Evolutionary conservation across 2,329 filamentous ascomycete species (phyloP).

Genomic region (Daldinia sp.): DNA sequence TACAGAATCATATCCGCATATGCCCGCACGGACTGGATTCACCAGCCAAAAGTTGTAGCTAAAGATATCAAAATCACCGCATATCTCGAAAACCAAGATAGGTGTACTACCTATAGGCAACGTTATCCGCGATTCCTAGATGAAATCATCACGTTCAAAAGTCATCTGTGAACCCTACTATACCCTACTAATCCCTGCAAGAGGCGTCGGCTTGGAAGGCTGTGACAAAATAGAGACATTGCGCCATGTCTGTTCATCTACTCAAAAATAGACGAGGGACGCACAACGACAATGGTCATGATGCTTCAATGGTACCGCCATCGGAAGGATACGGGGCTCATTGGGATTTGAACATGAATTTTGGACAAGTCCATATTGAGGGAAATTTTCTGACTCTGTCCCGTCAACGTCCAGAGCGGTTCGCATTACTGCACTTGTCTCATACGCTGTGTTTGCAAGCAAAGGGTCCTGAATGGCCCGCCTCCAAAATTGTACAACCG

Average conservation of each 20-base stretch:
- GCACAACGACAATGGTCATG: background rate
- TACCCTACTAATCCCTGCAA: background rate
- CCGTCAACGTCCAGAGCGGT: constrained; percentile 24
- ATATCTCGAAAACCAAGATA: background rate
- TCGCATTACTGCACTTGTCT: constrained; percentile 40
- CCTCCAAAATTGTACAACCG: constrained; percentile 39
- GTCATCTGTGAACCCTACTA: constrained; percentile 13
- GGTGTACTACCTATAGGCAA: background rate
- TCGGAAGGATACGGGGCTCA: constrained; percentile 28
- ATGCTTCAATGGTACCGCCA: constrained; percentile 13
- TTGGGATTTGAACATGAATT: background rate
- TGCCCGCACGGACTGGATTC: background rate
- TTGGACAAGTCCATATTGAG: constrained; percentile 18
- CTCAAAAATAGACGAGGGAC: background rate
- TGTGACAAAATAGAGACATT: constrained; percentile 11
- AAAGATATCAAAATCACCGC: background rate
- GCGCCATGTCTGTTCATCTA: constrained; percentile 9
- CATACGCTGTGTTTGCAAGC: constrained; percentile 44
- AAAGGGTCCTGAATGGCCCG: constrained; percentile 33
- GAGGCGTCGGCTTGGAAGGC: constrained; percentile 8
- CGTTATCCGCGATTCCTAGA: constrained; percentile 6
- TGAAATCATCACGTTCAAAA: background rate
- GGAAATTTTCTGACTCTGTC: constrained; percentile 3
- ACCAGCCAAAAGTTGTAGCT: background rate
- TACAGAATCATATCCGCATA: constrained; percentile 10